Evolutionary conservation across 805 yeast genomes (phyloP).

Genomic region (Teunomyces atbi): DNA sequence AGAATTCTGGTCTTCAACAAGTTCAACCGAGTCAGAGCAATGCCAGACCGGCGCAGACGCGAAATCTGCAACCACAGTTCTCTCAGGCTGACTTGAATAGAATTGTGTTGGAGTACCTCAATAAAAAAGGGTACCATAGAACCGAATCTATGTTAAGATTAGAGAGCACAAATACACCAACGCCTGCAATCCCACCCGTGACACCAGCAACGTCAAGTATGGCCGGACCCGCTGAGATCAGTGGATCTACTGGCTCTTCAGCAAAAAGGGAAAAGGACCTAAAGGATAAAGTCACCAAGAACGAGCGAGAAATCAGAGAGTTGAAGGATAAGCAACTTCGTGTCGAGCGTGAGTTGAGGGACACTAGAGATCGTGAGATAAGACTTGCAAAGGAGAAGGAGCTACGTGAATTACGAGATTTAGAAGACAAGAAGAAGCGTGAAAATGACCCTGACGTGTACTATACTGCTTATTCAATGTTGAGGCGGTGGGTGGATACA

Average conservation of each 20-base stretch:
- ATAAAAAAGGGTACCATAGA: conserved; percentile 89
- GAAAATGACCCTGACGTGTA: conserved; percentile 68
- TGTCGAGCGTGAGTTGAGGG: conserved; percentile 38
- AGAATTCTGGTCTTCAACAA: conserved; percentile 4
- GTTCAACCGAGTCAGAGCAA: conserved; percentile 3
- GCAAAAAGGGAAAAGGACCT: conserved; percentile 24
- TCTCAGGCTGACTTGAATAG: conserved; percentile 88
- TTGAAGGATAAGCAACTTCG: conserved; percentile 32
- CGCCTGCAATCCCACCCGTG: conserved; percentile 50
- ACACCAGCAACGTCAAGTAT: conserved; percentile 42
- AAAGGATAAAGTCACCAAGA: conserved; percentile 23
- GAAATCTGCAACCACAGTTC: conserved; percentile 43
- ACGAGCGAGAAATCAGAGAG: conserved; percentile 36
- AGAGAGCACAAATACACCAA: conserved; percentile 67
- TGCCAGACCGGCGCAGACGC: conserved; percentile 10
- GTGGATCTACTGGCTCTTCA: conserved; percentile 9
- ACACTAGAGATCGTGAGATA: conserved; percentile 37
- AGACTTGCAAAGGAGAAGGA: conserved; percentile 40
- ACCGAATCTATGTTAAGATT: conserved; percentile 93
- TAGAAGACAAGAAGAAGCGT: conserved; percentile 43
- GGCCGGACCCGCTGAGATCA: conserved; percentile 34
- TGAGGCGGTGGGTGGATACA: conserved; percentile 85
- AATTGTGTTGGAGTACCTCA: conserved; percentile 87
- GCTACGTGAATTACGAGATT: conserved; percentile 35
- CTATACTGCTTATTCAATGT: conserved; percentile 74